These are phyloP conservation scores for Globisporangium cystogenes DNA, from an alignment of 352 stramenopile genomes.

Conservation along the genomic window DNA sequence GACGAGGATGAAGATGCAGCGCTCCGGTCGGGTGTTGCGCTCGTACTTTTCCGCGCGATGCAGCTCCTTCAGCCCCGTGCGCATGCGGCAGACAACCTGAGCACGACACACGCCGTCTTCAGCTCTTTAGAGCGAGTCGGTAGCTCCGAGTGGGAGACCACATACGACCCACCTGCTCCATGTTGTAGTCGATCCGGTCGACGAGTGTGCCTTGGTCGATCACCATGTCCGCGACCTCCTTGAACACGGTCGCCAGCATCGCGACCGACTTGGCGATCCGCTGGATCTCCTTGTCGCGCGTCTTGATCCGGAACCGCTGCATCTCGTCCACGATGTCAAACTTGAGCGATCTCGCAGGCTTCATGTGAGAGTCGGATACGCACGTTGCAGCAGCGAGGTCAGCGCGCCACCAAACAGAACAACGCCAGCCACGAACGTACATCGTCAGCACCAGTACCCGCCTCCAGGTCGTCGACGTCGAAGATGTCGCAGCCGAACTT, in stretches of 20 bases:
- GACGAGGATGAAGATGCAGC: conserved; percentile 68
- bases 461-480: conserved; percentile 24
- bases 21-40: conserved; percentile 56
- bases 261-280: conserved; percentile 68
- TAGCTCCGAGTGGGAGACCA: neutral
- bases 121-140: neutral
- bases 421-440: neutral
- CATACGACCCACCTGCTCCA: conserved; percentile 52
- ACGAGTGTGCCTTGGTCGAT: conserved; percentile 80
- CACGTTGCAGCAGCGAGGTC: neutral
- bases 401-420: neutral
- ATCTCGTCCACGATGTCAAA: conserved; percentile 25
- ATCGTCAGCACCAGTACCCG: neutral
- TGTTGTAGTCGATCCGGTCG: conserved; percentile 88
- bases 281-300: conserved; percentile 71
- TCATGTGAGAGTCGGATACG: too few relatives aligned
- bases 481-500: conserved; percentile 72
- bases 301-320: conserved; percentile 40
- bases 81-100: conserved; percentile 55
- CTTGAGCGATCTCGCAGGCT: conserved; percentile 13
- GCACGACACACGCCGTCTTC: neutral
- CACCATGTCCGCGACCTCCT: conserved; percentile 76
- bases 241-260: conserved; percentile 66
- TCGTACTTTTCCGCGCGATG: conserved; percentile 56
- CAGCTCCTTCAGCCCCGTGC: conserved; percentile 54